Evolutionary conservation across 352 stramenopile genomes (phyloP).

Genomic region (Phytopythium chamaehyphon): DNA sequence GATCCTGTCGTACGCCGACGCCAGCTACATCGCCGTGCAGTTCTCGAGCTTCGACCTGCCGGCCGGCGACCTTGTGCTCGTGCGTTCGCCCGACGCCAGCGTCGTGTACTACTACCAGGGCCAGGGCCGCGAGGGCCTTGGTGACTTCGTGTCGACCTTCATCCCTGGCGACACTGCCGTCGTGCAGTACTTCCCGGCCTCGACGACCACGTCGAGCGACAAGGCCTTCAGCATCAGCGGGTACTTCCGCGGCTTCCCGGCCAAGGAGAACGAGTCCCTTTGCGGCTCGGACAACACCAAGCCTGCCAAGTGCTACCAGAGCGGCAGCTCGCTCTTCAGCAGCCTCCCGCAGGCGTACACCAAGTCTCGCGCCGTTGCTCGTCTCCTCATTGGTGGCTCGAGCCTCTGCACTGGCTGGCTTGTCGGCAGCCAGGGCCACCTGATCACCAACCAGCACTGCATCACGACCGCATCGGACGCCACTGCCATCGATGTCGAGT

Average conservation of each 20-base stretch:
- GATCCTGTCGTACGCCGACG: constrained; percentile 16
- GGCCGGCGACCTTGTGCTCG: constrained; percentile 25
- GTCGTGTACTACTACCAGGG: constrained; percentile 15
- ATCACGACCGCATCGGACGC: constrained; percentile 36
- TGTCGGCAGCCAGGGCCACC: constrained; percentile 50
- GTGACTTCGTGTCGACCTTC: constrained; percentile 14
- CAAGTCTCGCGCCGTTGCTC: constrained; percentile 16
- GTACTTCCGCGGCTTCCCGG: constrained; percentile 16
- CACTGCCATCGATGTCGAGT: constrained; percentile 40
- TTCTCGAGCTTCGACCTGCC: constrained; percentile 33
- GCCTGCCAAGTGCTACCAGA: constrained; percentile 24
- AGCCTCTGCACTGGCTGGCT: constrained; percentile 44
- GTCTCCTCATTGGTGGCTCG: constrained; percentile 22
- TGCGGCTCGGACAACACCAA: constrained; percentile 26
- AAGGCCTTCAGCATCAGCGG: constrained; percentile 16
- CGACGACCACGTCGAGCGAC: constrained; percentile 11
- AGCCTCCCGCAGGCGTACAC: constrained; percentile 11
- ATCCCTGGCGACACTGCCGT: constrained; percentile 28
- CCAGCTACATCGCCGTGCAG: constrained; percentile 29
- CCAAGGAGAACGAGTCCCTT: constrained; percentile 13
- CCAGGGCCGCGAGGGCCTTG: constrained; percentile 12
- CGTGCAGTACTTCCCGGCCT: constrained; percentile 51
- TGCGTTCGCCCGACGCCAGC: constrained; percentile 22
- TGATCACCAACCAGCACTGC: constrained; percentile 61
- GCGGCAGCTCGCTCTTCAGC: constrained; percentile 7